Conservation (phyloP, 441 rosid genomes). For the Euphorbia celastroides region DNA sequence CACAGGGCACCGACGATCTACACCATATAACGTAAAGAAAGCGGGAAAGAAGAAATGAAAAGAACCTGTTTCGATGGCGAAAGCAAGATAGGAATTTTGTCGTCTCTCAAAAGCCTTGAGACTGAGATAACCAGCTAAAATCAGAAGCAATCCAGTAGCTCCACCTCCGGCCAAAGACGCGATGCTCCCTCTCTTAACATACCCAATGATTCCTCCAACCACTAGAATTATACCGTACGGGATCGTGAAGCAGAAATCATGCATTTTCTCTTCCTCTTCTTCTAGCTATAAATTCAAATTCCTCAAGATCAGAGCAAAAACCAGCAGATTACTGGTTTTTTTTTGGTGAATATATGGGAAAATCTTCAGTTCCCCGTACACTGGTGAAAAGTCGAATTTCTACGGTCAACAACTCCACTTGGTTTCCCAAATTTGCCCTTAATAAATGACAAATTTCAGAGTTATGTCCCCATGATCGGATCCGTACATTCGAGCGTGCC, state of each 20-base stretch:
- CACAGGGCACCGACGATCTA: slow-evolving; percentile 11
- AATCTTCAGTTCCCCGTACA: too few relatives aligned
- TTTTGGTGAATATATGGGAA: too few relatives aligned
- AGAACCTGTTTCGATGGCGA: slow-evolving; percentile 67
- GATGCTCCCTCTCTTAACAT: slow-evolving; percentile 61
- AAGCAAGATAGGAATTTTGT: slow-evolving; percentile 55
- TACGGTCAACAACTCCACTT: neutral
- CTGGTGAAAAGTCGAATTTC: slow-evolving; percentile 1
- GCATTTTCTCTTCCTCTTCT: slow-evolving; percentile 37
- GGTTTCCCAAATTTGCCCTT: slow-evolving; percentile 6
- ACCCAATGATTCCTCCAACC: slow-evolving; percentile 77
- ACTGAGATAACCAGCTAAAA: slow-evolving; percentile 76
- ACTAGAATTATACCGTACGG: slow-evolving; percentile 86
- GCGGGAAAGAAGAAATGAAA: neutral
- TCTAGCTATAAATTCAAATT: neutral
- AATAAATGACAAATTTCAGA: neutral
- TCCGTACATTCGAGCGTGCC: too few relatives aligned
- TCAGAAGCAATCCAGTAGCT: slow-evolving; percentile 63
- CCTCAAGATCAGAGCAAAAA: slow-evolving; percentile 10
- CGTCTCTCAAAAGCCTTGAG: slow-evolving; percentile 76
- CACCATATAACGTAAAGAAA: neutral
- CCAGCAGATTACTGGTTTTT: neutral
- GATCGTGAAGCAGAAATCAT: slow-evolving; percentile 95
- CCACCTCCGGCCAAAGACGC: slow-evolving; percentile 89
- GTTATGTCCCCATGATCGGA: neutral